phyloP scores from a whole-genome alignment of 768 basidiomycete species.

The Tulasnella sp. region DNA sequence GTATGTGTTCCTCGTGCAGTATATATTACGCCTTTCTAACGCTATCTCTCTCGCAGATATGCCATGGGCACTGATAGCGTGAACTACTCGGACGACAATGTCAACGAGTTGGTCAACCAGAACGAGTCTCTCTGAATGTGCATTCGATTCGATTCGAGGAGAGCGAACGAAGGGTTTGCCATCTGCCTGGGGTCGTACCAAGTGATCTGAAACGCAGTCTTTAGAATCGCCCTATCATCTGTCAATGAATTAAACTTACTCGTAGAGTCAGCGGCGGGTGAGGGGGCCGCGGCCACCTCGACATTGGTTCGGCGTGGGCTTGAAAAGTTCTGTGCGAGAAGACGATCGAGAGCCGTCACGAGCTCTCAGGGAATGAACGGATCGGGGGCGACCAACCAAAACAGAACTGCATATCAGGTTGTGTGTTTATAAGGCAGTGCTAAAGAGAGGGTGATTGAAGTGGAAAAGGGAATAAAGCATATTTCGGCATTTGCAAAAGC shows the following conservation, averaged over 20 bases:
- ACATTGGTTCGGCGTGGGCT: too few species aligned
- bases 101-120: conserved; percentile 1
- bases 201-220: background rate
- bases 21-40: background rate
- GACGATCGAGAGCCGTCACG: too few species aligned
- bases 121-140: background rate
- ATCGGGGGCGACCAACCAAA: too few species aligned
- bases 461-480: background rate
- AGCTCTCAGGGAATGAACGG: too few species aligned
- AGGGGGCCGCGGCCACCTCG: too few species aligned
- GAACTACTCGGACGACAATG: background rate
- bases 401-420: too few species aligned
- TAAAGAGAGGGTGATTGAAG: too few species aligned
- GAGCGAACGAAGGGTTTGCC: background rate
- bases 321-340: too few species aligned
- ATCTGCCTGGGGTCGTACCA: background rate
- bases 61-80: background rate
- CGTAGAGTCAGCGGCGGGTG: too few species aligned
- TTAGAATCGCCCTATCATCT: background rate
- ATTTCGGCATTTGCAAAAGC: background rate
- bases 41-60: background rate
- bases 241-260: background rate
- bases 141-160: background rate
- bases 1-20: background rate
- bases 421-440: too few species aligned